Conservation (phyloP, 1,284 basidiomycete species). For the Gymnopus androsaceus region DNA sequence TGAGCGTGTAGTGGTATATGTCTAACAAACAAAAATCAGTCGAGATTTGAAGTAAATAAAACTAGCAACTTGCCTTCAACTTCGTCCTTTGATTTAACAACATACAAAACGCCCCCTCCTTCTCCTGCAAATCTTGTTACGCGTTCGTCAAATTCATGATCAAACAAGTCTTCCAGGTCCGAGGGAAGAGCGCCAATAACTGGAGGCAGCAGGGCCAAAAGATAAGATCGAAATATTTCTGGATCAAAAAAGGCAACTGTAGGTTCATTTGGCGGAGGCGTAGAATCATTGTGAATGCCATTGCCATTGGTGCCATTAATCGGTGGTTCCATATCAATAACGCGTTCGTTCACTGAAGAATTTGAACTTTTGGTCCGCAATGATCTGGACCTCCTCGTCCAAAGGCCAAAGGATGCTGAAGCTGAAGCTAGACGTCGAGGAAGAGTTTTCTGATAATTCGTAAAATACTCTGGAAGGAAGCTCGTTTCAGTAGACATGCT, state of each 20-base stretch:
- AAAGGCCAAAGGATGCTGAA: too few relatives aligned
- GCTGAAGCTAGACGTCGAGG: too few relatives aligned
- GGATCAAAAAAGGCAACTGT: constrained; percentile 53
- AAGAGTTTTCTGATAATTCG: too few relatives aligned
- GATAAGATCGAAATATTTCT: constrained; percentile 64
- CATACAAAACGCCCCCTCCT: constrained; percentile 71
- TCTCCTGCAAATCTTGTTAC: constrained; percentile 75
- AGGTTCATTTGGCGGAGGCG: constrained; percentile 12
- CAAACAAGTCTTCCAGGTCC: constrained; percentile 68
- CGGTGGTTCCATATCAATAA: not conserved
- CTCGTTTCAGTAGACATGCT: too few relatives aligned
- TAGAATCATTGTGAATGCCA: constrained; percentile 8
- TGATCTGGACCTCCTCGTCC: too few relatives aligned
- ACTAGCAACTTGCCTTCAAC: constrained; percentile 42
- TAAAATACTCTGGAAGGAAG: too few relatives aligned
- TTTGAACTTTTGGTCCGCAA: too few relatives aligned
- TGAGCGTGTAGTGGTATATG: constrained; percentile 70
- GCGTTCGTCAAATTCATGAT: constrained; percentile 73
- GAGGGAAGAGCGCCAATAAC: constrained; percentile 64
- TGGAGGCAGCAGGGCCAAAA: constrained; percentile 72
- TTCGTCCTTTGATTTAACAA: constrained; percentile 76
- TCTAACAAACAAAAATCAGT: constrained; percentile 49
- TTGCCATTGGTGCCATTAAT: constrained; percentile 5
- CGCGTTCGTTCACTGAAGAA: too few relatives aligned
- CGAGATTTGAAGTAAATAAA: constrained; percentile 26